Conservation (phyloP, 176 grass and related monocot genomes). For the Dactylis glomerata region DNA sequence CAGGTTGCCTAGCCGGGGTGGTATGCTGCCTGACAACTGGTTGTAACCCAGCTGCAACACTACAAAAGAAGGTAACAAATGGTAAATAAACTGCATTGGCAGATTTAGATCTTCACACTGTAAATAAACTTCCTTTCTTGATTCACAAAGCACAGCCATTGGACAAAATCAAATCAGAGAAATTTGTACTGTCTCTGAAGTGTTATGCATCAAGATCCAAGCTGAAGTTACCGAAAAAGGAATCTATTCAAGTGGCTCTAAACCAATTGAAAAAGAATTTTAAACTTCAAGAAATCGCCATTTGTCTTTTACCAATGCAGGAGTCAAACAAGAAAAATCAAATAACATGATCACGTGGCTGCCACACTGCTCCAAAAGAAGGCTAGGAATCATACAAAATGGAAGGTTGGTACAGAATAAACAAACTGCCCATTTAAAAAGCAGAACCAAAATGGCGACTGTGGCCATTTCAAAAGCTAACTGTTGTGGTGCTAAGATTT, state of each 20-base stretch:
- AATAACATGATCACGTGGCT: constrained; percentile 32
- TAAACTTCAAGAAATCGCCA: neutral
- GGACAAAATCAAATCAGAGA: neutral
- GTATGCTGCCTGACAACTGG: constrained; percentile 72
- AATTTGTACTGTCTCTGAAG: neutral
- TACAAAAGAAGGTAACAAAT: constrained; percentile 13
- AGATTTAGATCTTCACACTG: neutral
- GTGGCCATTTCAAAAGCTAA: constrained; percentile 12
- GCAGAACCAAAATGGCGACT: neutral
- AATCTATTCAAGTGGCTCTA: neutral
- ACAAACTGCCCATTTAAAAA: constrained; percentile 21
- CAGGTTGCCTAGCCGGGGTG: constrained; percentile 55
- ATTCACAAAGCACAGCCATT: neutral
- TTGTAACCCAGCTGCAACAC: constrained; percentile 98
- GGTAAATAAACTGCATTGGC: neutral
- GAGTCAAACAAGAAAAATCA: constrained; percentile 11
- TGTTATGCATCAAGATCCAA: constrained; percentile 24
- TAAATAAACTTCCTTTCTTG: neutral
- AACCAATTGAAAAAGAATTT: neutral
- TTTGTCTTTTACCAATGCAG: neutral
- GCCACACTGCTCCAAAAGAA: constrained; percentile 8
- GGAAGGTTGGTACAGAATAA: neutral
- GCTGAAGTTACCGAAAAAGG: neutral
- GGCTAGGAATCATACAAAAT: neutral
- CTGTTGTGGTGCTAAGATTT: neutral